Base-by-base conservation (phyloP, 2,329 filamentous ascomycete genomes). In the Botrytis byssoidea region DNA sequence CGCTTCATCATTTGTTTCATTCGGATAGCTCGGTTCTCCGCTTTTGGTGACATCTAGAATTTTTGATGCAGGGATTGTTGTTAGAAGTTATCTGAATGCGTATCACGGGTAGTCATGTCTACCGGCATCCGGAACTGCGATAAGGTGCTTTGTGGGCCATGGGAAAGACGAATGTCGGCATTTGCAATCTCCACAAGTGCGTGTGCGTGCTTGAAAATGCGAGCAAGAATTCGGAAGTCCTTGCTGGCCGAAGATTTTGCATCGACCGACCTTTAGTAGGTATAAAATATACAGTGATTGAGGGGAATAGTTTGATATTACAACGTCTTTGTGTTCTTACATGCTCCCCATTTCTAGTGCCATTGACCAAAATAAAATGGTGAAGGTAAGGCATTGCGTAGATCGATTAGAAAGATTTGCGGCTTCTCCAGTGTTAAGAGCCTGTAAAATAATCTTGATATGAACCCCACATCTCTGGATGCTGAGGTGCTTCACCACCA, bases 1-100 rank as follows among this genome's bases (percentile, higher is more conserved):
- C 51, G 63, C 63, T 40, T n/a, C 70, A 72, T 63, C 48, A 72
- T 25, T 68, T 57, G 70, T 72, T 72, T 72, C 70, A 68, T 35
- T 14, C 37, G 40, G 35, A 32, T 59, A 48, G 0, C 42, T 40
- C 9, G 4, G 14, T 32, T 20, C 16, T n/a, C 44, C 48, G n/a
- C 2, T 10, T 57, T 57, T 22, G 63, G 42, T 40, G 10, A 57
- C 10, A 40, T 59, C 42, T 32, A 7, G 2, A 16, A 18, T 51
- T 68, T 46, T 57, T 60, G 63, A 59, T 44, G 63, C 70, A 72
- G 37, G 48, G 61, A 59, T 67, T 44, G 37, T 46, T 44, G 37
- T 46, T 57, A 57, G 60, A 66, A 71, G 61, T 48, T 46, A 18
- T 63, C 51, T 37, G 29, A 48, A 60, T 42, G 29, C 44, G 55